These are phyloP conservation scores for Cenchrus americanus DNA, from an alignment of 176 grass and related monocot species.

Conservation along the genomic window DNA sequence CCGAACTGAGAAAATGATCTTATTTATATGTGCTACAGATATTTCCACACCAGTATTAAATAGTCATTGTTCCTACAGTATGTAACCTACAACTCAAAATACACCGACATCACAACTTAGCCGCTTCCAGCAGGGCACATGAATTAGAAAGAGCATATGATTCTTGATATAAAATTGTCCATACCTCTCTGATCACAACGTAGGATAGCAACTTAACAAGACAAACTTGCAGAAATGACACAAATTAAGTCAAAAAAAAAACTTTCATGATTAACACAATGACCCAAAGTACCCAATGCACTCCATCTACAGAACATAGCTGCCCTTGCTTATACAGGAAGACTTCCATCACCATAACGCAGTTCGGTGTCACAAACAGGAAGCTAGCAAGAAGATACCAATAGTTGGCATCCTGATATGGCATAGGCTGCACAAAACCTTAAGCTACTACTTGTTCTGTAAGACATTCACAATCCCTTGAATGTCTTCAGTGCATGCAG, in stretches of 20 bases:
- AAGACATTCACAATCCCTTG: conserved; percentile 17
- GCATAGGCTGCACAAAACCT: background rate
- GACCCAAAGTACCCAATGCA: background rate
- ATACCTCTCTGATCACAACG: too few relatives aligned
- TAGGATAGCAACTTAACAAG: too few relatives aligned
- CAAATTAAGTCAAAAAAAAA: too few relatives aligned
- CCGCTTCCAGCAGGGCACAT: background rate
- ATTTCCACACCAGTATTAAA: too few relatives aligned
- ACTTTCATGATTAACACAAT: background rate
- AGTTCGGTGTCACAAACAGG: conserved; percentile 15
- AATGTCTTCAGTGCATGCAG: conserved; percentile 25
- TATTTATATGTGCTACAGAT: too few relatives aligned
- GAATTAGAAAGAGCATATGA: too few relatives aligned
- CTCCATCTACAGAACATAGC: background rate
- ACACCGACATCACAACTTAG: background rate
- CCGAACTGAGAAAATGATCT: too few relatives aligned
- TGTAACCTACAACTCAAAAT: background rate
- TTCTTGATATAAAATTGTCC: too few relatives aligned
- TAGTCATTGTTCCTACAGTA: background rate
- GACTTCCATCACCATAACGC: too few relatives aligned
- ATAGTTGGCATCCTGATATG: background rate
- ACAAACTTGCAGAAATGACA: too few relatives aligned
- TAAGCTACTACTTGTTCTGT: conserved; percentile 21
- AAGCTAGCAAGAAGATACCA: conserved; percentile 27
- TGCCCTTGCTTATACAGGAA: background rate